These are phyloP conservation scores for Acacia acuminata DNA, from an alignment of 306 rosid species.

Conservation along the genomic window DNA sequence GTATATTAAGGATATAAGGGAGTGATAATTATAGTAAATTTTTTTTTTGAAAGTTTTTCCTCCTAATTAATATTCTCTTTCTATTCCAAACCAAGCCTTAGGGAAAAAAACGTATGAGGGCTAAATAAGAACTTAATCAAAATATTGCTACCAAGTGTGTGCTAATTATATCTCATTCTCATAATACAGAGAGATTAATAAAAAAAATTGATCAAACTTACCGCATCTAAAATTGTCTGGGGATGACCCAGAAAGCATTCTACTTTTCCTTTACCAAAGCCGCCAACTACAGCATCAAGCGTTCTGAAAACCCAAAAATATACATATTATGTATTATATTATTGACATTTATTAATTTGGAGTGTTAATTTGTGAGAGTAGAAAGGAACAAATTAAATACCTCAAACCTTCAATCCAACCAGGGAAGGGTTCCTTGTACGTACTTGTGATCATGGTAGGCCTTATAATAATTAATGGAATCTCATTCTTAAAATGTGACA, in stretches of 20 bases:
- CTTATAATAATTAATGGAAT: no score
- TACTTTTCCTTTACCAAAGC: slow-evolving; percentile 45
- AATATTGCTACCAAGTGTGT: background rate
- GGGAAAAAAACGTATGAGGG: background rate
- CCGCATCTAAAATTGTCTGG: slow-evolving; percentile 39
- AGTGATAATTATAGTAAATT: no score
- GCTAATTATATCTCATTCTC: background rate
- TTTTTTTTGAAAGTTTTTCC: no score
- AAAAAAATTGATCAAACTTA: background rate
- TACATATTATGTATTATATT: background rate
- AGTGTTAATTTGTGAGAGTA: background rate
- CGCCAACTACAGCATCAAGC: slow-evolving; percentile 36
- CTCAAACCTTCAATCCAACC: no score
- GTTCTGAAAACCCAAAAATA: background rate
- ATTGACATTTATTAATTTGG: background rate
- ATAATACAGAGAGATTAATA: background rate
- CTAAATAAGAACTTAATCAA: no score
- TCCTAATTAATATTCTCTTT: background rate
- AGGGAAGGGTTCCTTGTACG: no score
- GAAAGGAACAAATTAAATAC: no score
- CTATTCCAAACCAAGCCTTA: background rate
- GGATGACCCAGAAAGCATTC: slow-evolving; percentile 38
- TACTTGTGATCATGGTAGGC: no score
- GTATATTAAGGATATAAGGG: no score
- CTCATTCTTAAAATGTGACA: no score